Evolutionary conservation across 495 filamentous ascomycete species (phyloP).

Genomic region (Penicillium antarcticum): DNA sequence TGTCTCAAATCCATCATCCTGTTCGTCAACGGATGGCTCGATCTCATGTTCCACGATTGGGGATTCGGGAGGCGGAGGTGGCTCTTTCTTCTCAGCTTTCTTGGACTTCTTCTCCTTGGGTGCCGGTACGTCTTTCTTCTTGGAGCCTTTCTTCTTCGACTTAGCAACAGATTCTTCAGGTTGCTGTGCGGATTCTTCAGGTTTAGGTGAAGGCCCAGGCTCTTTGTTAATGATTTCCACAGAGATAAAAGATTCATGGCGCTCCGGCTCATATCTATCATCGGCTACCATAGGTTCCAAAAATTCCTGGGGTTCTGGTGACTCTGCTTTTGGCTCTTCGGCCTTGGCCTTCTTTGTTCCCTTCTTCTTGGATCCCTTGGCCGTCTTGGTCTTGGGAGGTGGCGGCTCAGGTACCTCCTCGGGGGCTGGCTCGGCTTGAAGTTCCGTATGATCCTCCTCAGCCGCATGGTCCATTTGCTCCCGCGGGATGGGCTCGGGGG

Average conservation of each 20-base stretch:
- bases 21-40: constrained; percentile 5
- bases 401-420: constrained; percentile 38
- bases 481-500: constrained; percentile 2
- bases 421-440: not conserved
- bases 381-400: constrained; percentile 16
- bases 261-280: constrained; percentile 35
- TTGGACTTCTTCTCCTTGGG: constrained; percentile 42
- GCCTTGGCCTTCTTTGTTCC: constrained; percentile 24
- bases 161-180: constrained; percentile 31
- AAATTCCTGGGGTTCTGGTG: constrained; percentile 22
- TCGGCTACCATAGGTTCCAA: constrained; percentile 8
- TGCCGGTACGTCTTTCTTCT: constrained; percentile 42
- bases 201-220: constrained; percentile 14
- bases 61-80: constrained; percentile 5
- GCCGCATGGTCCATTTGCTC: not conserved
- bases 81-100: constrained; percentile 37
- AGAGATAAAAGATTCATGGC: constrained; percentile 38
- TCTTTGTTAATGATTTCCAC: constrained; percentile 33
- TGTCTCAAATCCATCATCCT: constrained; percentile 18
- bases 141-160: constrained; percentile 24
- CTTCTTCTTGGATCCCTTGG: constrained; percentile 27
- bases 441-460: constrained; percentile 3
- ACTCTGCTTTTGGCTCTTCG: constrained; percentile 23
- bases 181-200: constrained; percentile 35
- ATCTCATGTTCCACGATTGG: constrained; percentile 5